These are phyloP conservation scores for Tricholoma bakamatsutake DNA, from an alignment of 768 basidiomycete genomes.

Conservation along the genomic window DNA sequence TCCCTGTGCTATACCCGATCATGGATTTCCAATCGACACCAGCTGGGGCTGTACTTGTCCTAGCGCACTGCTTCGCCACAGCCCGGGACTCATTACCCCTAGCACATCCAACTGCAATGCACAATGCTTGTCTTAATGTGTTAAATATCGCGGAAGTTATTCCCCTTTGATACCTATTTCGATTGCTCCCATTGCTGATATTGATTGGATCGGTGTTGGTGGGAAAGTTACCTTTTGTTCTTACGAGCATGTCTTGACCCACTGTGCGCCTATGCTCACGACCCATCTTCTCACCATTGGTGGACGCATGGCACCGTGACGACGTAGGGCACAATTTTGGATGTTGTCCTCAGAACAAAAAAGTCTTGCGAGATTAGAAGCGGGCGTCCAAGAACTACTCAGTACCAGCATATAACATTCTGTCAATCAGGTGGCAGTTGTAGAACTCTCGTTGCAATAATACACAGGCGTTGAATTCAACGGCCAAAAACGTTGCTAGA, in stretches of 20 bases:
- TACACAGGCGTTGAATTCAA: too few relatives aligned
- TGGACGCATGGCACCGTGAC: conserved; percentile 29
- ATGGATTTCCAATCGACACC: conserved; percentile 26
- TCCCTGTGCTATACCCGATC: conserved; percentile 36
- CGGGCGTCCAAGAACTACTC: conserved; percentile 16
- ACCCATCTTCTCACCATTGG: conserved; percentile 31
- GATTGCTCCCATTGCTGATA: conserved; percentile 32
- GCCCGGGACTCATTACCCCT: conserved; percentile 21
- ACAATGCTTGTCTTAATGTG: conserved; percentile 4
- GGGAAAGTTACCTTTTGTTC: conserved; percentile 30
- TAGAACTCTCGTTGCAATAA: too few relatives aligned
- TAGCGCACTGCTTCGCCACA: conserved; percentile 18
- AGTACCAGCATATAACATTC: background rate
- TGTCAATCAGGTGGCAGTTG: too few relatives aligned
- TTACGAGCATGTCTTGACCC: conserved; percentile 34
- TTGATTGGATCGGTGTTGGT: conserved; percentile 32
- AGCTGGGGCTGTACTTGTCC: conserved; percentile 22
- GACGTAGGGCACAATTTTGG: conserved; percentile 35
- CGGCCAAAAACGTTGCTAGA: too few relatives aligned
- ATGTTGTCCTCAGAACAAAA: conserved; percentile 28
- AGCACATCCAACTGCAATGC: conserved; percentile 20
- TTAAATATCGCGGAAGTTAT: conserved; percentile 17
- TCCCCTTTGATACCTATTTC: conserved; percentile 34
- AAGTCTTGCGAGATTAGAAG: conserved; percentile 23
- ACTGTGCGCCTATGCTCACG: conserved; percentile 26